Evolutionary conservation across 768 basidiomycete species (phyloP).

Genomic region (Symmetrospora coprosmae): DNA sequence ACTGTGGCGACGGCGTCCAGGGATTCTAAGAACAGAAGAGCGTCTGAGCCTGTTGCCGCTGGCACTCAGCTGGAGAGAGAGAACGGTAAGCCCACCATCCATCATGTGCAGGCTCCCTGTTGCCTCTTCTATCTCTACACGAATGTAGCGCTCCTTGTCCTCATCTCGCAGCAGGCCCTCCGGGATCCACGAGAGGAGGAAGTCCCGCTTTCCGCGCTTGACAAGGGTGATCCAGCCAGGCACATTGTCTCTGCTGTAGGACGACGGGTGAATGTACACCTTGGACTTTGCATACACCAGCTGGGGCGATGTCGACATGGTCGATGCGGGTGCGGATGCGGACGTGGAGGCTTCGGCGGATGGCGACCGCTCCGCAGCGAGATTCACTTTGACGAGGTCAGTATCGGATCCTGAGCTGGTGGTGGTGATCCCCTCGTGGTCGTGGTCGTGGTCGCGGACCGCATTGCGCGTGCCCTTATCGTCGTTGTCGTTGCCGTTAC

Average conservation of each 20-base stretch:
- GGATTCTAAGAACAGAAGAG: no score
- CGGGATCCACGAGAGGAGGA: conserved; percentile 86
- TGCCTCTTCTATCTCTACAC: no score
- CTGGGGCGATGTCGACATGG: background rate
- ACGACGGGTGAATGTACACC: conserved; percentile 88
- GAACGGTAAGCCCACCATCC: no score
- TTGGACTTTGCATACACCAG: conserved; percentile 66
- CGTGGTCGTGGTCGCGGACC: background rate
- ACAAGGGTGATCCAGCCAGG: conserved; percentile 85
- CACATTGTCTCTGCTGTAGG: conserved; percentile 81
- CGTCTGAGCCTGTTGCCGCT: no score
- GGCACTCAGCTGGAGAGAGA: no score
- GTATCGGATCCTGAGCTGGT: no score
- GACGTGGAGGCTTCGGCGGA: no score
- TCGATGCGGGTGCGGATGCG: background rate
- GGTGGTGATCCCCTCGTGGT: background rate
- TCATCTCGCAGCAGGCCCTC: conserved; percentile 68
- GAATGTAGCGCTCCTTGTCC: conserved; percentile 43
- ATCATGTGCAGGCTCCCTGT: no score
- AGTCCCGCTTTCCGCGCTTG: conserved; percentile 53
- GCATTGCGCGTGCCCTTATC: background rate
- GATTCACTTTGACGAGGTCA: no score
- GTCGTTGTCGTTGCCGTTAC: background rate
- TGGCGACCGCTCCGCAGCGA: no score
- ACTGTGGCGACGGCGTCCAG: no score